Evolutionary conservation across 1,139 yeast species (phyloP).

Genomic region (Saccharomycopsis hybrid): DNA sequence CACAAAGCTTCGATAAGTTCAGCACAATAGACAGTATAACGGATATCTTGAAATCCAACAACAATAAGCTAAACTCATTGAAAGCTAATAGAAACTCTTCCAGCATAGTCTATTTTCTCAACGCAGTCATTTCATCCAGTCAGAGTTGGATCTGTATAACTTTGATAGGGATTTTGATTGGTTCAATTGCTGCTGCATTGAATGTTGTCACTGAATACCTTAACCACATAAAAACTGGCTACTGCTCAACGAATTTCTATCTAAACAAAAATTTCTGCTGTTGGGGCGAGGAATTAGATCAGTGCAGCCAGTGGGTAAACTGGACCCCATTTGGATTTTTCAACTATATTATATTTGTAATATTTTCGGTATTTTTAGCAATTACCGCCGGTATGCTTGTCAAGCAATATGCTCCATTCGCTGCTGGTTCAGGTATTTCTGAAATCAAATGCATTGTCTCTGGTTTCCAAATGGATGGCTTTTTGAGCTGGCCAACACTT

Average conservation of each 20-base stretch:
- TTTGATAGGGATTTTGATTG: constrained; percentile 67
- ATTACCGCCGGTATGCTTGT: constrained; percentile 63
- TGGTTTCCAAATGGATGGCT: constrained; percentile 79
- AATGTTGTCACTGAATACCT: constrained; percentile 82
- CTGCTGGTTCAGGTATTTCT: constrained; percentile 96
- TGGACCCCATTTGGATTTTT: constrained; percentile 43
- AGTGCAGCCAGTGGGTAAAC: constrained; percentile 49
- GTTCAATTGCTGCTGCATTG: constrained; percentile 73
- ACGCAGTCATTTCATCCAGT: constrained; percentile 37
- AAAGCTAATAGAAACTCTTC: constrained; percentile 1
- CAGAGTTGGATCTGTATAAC: constrained; percentile 76
- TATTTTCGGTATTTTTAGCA: constrained; percentile 57
- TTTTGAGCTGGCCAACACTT: constrained; percentile 68
- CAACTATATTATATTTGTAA: constrained; percentile 55
- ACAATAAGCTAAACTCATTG: constrained; percentile 18
- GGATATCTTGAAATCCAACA: constrained; percentile 38
- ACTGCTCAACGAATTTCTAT: constrained; percentile 65
- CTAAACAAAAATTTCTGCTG: constrained; percentile 78
- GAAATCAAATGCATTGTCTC: constrained; percentile 94
- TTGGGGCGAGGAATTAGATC: constrained; percentile 45
- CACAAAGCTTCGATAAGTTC: constrained; percentile 49
- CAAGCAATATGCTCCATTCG: constrained; percentile 70
- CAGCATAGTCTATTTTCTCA: constrained; percentile 11
- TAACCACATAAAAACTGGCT: constrained; percentile 73
- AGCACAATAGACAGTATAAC: constrained; percentile 80